Percentiles rank a stretch among this genome's conserved stretches.
phyloP scores from a whole-genome alignment of 306 rosid genomes.

The Trifolium fragiferum region DNA sequence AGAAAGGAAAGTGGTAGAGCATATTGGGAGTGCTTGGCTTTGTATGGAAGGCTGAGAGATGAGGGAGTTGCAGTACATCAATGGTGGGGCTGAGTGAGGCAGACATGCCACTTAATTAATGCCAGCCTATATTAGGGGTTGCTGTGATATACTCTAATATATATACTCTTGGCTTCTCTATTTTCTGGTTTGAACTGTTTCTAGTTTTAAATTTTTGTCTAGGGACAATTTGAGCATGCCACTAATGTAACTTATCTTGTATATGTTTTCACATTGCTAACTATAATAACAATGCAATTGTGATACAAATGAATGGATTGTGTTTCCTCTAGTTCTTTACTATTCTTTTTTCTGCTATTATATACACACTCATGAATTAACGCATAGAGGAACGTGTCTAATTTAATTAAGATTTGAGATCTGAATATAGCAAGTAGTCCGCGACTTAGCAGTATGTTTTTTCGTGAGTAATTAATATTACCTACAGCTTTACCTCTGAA shows the following conservation, averaged over 20 bases:
- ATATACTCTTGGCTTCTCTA: conserved; percentile 15
- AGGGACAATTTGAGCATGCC: conserved; percentile 19
- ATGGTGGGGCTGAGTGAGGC: conserved; percentile 58
- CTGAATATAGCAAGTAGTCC: neutral
- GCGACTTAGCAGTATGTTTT: neutral
- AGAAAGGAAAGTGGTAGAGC: conserved; percentile 50
- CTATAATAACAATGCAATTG: neutral
- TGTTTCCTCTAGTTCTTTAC: neutral
- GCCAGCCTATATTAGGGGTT: conserved; percentile 18
- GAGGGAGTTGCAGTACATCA: conserved; percentile 76
- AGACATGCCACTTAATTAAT: conserved; percentile 12
- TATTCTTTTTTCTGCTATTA: conserved; percentile 16
- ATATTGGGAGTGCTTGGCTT: conserved; percentile 69
- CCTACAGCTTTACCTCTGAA: conserved; percentile 13
- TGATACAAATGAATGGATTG: neutral
- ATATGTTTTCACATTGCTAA: conserved; percentile 23
- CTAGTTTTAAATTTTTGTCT: conserved; percentile 10
- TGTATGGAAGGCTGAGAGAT: conserved; percentile 71
- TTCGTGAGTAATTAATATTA: conserved; percentile 19
- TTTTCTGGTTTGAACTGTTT: conserved; percentile 29
- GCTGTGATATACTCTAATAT: conserved; percentile 15
- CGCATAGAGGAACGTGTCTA: neutral
- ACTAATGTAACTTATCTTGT: neutral
- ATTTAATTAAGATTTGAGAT: neutral
- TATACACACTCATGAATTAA: neutral